Base-by-base conservation (phyloP, 495 filamentous ascomycete species). In the Penicillium macrosclerotiorum region DNA sequence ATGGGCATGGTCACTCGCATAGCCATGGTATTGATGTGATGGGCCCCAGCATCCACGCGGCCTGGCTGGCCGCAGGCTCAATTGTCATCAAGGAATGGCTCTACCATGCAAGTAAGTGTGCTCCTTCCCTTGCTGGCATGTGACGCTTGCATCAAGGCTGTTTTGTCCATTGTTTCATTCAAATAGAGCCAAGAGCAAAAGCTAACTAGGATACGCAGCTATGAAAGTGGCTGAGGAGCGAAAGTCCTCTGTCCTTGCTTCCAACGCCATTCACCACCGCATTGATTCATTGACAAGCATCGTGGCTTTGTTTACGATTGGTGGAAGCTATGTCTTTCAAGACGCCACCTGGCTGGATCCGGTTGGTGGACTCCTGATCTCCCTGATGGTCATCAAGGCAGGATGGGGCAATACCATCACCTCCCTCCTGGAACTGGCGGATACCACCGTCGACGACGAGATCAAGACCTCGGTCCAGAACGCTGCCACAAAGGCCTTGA, bases 161-260 rank as follows among this genome's bases (percentile, higher is more conserved):
- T n/a, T n/a, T n/a, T n/a, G n/a, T n/a, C n/a, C n/a, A n/a, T n/a
- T n/a, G n/a, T n/a, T n/a, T n/a, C n/a, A n/a, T n/a, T n/a, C n/a
- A n/a, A n/a, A n/a, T n/a, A n/a, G n/a, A n/a, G n/a, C n/a, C n/a
- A n/a, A n/a, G n/a, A n/a, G n/a, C n/a, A n/a, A n/a, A n/a, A n/a
- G n/a, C n/a, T n/a, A n/a, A n/a, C n/a, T n/a, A n/a, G n/a, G n/a
- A n/a, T n/a, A n/a, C n/a, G n/a, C 51, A 95, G 90, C 91, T 23
- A 94, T 97, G 84, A 96, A 95, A 76, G 81, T 97, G 43, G 92
- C 93, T n/a, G 81, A 82, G 52, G 88, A 95, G 59, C 84, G 90
- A 57, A 95, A 96, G 62, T 95, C 90, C 3, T 92, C 90, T 12
- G 90, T 98, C 41, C 83, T 98, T n/a, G 90, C 92, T 16, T 95